These are phyloP conservation scores for Aspergillus kassunensis DNA, from an alignment of 495 filamentous ascomycete genomes.

Conservation along the genomic window DNA sequence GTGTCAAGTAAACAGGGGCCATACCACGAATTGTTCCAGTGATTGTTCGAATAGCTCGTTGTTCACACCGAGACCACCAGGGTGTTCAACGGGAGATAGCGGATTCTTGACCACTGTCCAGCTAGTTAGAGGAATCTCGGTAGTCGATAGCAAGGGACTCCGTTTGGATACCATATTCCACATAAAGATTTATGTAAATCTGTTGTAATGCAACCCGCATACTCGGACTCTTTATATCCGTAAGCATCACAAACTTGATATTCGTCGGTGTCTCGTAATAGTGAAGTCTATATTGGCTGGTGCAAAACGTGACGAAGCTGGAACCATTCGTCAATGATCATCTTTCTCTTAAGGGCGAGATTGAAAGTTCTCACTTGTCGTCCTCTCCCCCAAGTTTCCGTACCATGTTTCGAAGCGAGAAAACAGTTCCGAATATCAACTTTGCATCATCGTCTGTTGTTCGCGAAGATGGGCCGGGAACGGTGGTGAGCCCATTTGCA, in stretches of 20 bases:
- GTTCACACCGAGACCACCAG: slow-evolving; percentile 79
- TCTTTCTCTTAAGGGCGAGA: not conserved
- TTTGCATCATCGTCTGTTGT: slow-evolving; percentile 87
- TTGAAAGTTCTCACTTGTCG: slow-evolving; percentile 56
- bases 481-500: slow-evolving; percentile 28
- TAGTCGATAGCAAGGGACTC: not conserved
- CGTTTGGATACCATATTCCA: slow-evolving; percentile 78
- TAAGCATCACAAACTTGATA: slow-evolving; percentile 95
- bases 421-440: slow-evolving; percentile 93
- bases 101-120: slow-evolving; percentile 86
- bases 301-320: slow-evolving; percentile 86
- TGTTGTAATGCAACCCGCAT: slow-evolving; percentile 93
- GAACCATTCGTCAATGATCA: slow-evolving; percentile 1
- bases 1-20: slow-evolving; percentile 15
- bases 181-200: slow-evolving; percentile 96
- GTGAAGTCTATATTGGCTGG: slow-evolving; percentile 93
- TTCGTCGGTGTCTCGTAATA: slow-evolving; percentile 97
- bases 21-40: slow-evolving; percentile 77
- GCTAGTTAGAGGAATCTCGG: not conserved
- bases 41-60: slow-evolving; percentile 94
- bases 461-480: slow-evolving; percentile 43
- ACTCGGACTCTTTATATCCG: slow-evolving; percentile 81
- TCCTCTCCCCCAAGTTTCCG: slow-evolving; percentile 88
- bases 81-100: slow-evolving; percentile 83
- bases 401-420: slow-evolving; percentile 94